Base-by-base conservation (phyloP, 1,139 yeast species). In the Zygoascus hellenicus region DNA sequence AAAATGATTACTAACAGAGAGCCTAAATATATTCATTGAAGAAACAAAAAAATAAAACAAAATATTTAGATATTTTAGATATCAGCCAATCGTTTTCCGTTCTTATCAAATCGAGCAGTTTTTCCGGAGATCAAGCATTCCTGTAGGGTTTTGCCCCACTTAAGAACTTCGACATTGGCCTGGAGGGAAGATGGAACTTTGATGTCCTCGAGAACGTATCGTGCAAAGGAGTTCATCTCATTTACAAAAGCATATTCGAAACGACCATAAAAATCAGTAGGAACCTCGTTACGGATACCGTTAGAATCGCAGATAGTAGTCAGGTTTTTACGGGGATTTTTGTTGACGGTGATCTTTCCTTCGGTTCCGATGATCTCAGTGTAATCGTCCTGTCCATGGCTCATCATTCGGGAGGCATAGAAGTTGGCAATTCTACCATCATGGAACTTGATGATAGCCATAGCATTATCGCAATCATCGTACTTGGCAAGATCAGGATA, bases 391-490 rank as follows among this genome's bases (percentile, higher is more conserved):
- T 55, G 58, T 9, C 59, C 59, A 16, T 54, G 54, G 15, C 48
- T 53, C 56, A 54, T 55, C 58, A 55, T 56, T 33, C 59, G 44
- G n/a, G 58, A 51, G 28, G 50, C 58, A 31, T 54, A 56, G 44
- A 56, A 46, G 16, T 51, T 45, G 22, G 59, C 58, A 29, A 56
- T 39, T 31, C 52, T 45, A 17, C 57, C 55, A 33, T 52, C 54
- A 36, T 52, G 48, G 48, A 56, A 56, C 45, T 55, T 54, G 36
- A 56, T 52, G 16, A 55, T 42, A 28, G 53, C 59, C 31, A 54
- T 40, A 5, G 58, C 58, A 38, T 56, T 56, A 46, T 56, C 59
- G 16, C 49, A 46, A 39, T 56, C 58, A 7, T 51, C 52, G 47
- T 46, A 47, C 35, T 49, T 29, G n/a, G 45, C 50, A 17, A 56